A percentile compares a stretch with the other conserved stretches of the same genome.
These are phyloP conservation scores for Penicillium dipodomyicola DNA, from an alignment of 495 filamentous ascomycete genomes.

Conservation along the genomic window DNA sequence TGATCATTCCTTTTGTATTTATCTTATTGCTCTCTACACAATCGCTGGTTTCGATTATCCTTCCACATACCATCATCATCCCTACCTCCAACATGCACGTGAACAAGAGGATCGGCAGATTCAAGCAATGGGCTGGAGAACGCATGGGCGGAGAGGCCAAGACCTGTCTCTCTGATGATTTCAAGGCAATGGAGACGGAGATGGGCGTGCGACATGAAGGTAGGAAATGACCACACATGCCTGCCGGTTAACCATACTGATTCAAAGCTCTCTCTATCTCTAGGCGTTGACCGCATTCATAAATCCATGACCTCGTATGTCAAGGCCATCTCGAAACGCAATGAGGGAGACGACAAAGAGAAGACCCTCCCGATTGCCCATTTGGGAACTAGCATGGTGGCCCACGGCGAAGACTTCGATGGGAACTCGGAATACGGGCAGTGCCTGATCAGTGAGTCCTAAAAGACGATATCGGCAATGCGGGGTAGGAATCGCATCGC, in stretches of 20 bases:
- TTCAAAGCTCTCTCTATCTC: not conserved
- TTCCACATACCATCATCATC: constrained; percentile 3
- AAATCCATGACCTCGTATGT: constrained; percentile 84
- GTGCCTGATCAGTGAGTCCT: constrained; percentile 70
- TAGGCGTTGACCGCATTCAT: constrained; percentile 91
- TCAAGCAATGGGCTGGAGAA: constrained; percentile 98
- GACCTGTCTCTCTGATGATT: constrained; percentile 85
- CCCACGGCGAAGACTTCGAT: constrained; percentile 93
- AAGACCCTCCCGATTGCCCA: constrained; percentile 79
- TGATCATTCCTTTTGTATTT: constrained; percentile 3
- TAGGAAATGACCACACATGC: constrained; percentile 34
- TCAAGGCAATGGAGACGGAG: constrained; percentile 88
- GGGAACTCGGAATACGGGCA: constrained; percentile 88
- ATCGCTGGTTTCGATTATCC: constrained; percentile 12
- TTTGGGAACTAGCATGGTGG: constrained; percentile 83
- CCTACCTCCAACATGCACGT: constrained; percentile 66
- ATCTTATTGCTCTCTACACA: not conserved
- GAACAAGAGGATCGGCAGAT: constrained; percentile 92
- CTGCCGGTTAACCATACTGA: constrained; percentile 8
- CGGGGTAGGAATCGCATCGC: constrained; percentile 2
- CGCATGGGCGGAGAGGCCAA: constrained; percentile 93
- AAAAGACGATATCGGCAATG: not conserved
- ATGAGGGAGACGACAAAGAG: constrained; percentile 79
- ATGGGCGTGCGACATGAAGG: constrained; percentile 92
- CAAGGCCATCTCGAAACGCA: constrained; percentile 86